Evolutionary conservation across 2,329 filamentous ascomycete genomes (phyloP).

Genomic region (Colletotrichum ledebouriae): DNA sequence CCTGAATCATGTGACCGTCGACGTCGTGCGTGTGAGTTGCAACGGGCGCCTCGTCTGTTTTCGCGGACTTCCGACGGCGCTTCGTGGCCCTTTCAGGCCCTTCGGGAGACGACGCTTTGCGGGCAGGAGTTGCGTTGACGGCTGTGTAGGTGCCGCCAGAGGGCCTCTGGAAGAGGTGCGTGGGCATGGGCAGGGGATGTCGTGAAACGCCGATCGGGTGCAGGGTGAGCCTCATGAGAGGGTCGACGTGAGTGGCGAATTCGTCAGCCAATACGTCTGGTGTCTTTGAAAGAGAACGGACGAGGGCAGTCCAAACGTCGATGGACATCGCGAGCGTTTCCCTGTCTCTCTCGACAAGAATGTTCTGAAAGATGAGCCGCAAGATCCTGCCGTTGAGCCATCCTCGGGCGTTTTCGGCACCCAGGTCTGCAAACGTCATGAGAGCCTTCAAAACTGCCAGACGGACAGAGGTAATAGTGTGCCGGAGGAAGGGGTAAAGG

Average conservation of each 20-base stretch:
- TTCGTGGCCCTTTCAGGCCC: conserved; percentile 75
- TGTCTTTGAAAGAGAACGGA: conserved; percentile 75
- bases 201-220: conserved; percentile 94
- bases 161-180: conserved; percentile 89
- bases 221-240: conserved; percentile 86
- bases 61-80: conserved; percentile 86
- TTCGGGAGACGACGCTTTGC: conserved; percentile 66
- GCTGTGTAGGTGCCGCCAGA: conserved; percentile 86
- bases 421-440: conserved; percentile 91
- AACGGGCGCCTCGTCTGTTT: conserved; percentile 76
- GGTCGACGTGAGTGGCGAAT: conserved; percentile 80
- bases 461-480: conserved; percentile 96
- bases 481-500: conserved; percentile 94
- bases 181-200: conserved; percentile 93
- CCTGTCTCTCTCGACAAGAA: conserved; percentile 91
- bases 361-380: conserved; percentile 92
- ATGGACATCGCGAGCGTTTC: conserved; percentile 85
- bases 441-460: conserved; percentile 93
- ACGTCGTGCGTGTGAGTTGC: conserved; percentile 88
- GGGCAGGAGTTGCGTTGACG: conserved; percentile 58
- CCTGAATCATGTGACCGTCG: conserved; percentile 97
- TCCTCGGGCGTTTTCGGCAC: conserved; percentile 82
- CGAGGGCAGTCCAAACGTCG: conserved; percentile 86
- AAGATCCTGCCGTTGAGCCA: conserved; percentile 95
- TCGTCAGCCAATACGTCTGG: conserved; percentile 77